phyloP scores from a whole-genome alignment of 1,139 yeast genomes.

The Arxiozyma heterogenica region DNA sequence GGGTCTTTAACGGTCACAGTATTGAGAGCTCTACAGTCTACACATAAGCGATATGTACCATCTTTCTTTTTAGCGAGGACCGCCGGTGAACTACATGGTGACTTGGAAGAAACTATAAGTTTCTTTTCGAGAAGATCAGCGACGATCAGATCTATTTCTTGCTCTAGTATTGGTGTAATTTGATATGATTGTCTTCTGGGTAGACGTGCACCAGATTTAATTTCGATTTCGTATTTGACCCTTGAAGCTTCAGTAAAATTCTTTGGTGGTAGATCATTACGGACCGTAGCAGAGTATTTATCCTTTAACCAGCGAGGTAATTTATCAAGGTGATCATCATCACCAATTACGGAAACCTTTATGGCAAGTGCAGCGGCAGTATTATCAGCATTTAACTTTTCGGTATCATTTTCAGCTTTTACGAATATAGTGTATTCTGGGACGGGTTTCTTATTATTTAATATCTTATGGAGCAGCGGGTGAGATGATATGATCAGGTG shows the following conservation, averaged over 20 bases:
- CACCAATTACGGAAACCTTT: neutral
- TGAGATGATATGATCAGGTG: no score
- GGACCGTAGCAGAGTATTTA: neutral
- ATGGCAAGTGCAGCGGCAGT: neutral
- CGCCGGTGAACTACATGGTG: conserved; percentile 18
- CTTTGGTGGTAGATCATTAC: conserved; percentile 2
- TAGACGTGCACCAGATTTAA: conserved; percentile 2
- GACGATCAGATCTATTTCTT: conserved; percentile 4
- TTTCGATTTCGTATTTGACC: conserved; percentile 3
- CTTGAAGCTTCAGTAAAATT: neutral
- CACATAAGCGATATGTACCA: conserved; percentile 16
- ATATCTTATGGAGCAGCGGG: no score
- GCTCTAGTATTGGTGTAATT: conserved; percentile 5
- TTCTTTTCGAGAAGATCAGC: conserved; percentile 13
- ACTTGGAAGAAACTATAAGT: conserved; percentile 12
- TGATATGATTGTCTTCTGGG: conserved; percentile 7
- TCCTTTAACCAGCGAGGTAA: neutral
- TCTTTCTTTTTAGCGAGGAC: conserved; percentile 22
- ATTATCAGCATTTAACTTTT: no score
- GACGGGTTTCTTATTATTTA: no score
- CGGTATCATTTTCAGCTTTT: no score
- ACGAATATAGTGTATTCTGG: no score
- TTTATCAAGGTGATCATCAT: neutral
- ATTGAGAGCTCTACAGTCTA: conserved; percentile 25
- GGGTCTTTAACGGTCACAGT: conserved; percentile 16